phyloP scores from a whole-genome alignment of 148 eudicot genomes.

The Cornus controversa region DNA sequence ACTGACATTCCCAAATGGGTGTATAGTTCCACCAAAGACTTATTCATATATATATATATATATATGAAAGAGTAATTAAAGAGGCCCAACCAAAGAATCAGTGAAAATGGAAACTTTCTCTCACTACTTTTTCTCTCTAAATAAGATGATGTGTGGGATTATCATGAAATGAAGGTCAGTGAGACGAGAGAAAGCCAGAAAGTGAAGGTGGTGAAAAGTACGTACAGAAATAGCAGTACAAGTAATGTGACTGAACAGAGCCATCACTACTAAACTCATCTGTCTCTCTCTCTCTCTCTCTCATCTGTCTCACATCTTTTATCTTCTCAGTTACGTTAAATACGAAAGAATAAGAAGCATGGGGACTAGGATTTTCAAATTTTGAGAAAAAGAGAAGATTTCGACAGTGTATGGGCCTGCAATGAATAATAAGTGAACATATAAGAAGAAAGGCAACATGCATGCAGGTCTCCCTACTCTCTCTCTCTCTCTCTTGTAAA shows the following conservation, averaged over 20 bases:
- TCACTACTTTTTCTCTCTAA: neutral
- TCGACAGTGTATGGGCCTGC: neutral
- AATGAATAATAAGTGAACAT: too few species aligned
- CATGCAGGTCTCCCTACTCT: neutral
- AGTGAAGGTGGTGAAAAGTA: neutral
- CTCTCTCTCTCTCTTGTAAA: neutral
- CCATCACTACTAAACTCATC: neutral
- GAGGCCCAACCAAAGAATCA: neutral
- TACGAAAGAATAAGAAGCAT: slow-evolving; percentile 14
- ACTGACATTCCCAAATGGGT: slow-evolving; percentile 30
- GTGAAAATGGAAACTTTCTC: neutral
- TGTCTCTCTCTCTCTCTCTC: neutral
- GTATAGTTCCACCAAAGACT: slow-evolving; percentile 3
- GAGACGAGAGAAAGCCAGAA: too few species aligned
- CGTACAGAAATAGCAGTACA: slow-evolving; percentile 1
- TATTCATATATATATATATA: neutral
- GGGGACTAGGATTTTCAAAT: slow-evolving; percentile 14
- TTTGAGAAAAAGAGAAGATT: slow-evolving; percentile 3
- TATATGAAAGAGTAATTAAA: neutral
- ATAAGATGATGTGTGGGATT: neutral
- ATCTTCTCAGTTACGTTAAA: slow-evolving; percentile 34
- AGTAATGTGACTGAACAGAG: slow-evolving; percentile 28
- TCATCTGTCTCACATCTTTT: slow-evolving; percentile 28
- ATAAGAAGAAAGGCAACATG: neutral
- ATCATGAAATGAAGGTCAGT: neutral